Evolutionary conservation across 352 stramenopile genomes (phyloP).

Genomic region (Phytophthora sp.): DNA sequence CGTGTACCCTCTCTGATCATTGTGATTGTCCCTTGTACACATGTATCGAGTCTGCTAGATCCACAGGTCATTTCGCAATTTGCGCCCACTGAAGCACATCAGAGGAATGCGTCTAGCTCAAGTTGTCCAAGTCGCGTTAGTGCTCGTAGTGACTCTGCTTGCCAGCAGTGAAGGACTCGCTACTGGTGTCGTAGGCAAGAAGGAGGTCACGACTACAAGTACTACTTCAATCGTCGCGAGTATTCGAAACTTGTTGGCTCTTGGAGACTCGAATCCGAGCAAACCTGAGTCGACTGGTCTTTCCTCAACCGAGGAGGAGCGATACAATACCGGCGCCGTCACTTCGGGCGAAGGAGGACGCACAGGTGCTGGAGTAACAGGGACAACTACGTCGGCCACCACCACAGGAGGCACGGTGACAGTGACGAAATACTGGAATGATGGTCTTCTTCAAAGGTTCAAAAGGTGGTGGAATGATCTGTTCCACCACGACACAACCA

Average conservation of each 20-base stretch:
- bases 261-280: neutral
- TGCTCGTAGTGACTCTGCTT: neutral
- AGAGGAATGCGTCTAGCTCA: slow-evolving; percentile 7
- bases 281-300: neutral
- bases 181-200: neutral
- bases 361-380: slow-evolving; percentile 5
- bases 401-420: neutral
- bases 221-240: neutral
- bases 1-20: too few relatives aligned
- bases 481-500: neutral
- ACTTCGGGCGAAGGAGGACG: slow-evolving; percentile 12
- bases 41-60: too few relatives aligned
- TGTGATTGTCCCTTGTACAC: too few relatives aligned
- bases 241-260: slow-evolving; percentile 1
- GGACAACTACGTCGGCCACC: neutral
- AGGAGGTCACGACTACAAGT: neutral
- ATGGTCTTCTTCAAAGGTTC: slow-evolving; percentile 10
- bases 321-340: neutral
- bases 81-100: neutral
- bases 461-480: slow-evolving; percentile 1
- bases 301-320: slow-evolving; percentile 1
- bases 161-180: neutral
- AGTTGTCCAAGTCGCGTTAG: neutral
- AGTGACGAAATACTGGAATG: slow-evolving; percentile 17
- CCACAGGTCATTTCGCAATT: slow-evolving; percentile 11